Conservation (phyloP, 192 early-diverging fungal species). For the Gonapodya sp. region DNA sequence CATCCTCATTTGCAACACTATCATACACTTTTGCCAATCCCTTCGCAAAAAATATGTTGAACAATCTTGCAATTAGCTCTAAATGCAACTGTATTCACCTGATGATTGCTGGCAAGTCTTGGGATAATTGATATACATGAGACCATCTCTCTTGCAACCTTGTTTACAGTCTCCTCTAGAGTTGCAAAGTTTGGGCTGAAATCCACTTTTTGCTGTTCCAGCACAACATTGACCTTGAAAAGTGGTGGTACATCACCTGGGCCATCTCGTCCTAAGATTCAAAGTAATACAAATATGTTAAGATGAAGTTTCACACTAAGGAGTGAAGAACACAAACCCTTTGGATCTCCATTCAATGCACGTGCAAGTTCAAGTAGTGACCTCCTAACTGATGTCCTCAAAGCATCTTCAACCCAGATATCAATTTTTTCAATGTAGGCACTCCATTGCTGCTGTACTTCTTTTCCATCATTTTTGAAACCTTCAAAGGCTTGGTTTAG, state of each 20-base stretch:
- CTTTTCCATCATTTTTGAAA: conserved; percentile 47
- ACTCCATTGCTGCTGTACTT: conserved; percentile 43
- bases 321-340: too few relatives aligned
- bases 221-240: conserved; percentile 54
- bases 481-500: conserved; percentile 17
- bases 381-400: conserved; percentile 37
- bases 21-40: conserved; percentile 36
- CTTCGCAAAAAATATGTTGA: background rate
- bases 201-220: conserved; percentile 49
- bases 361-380: conserved; percentile 48
- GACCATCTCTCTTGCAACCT: conserved; percentile 43
- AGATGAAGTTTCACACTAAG: background rate
- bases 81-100: too few relatives aligned
- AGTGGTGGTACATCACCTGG: conserved; percentile 45
- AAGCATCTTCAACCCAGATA: conserved; percentile 39
- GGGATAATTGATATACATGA: conserved; percentile 41
- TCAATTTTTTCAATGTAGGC: conserved; percentile 47
- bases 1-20: conserved; percentile 44
- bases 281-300: background rate
- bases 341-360: conserved; percentile 55
- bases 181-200: conserved; percentile 41
- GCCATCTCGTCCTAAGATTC: conserved; percentile 21
- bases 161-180: conserved; percentile 47
- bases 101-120: conserved; percentile 16
- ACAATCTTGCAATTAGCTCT: background rate